These are phyloP conservation scores for Solanum habrochaites DNA, from an alignment of 257 asterid species.

Conservation along the genomic window DNA sequence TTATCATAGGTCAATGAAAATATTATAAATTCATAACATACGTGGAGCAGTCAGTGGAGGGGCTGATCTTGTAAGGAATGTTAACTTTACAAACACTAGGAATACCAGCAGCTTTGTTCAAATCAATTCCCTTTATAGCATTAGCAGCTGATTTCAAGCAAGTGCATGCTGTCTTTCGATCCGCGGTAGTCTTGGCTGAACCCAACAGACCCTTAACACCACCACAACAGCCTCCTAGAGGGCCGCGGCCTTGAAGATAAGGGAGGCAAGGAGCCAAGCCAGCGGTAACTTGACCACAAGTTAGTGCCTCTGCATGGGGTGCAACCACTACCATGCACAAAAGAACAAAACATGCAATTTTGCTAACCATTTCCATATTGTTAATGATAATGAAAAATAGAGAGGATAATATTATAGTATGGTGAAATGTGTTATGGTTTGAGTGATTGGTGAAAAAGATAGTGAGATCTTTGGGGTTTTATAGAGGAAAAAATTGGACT, in stretches of 20 bases:
- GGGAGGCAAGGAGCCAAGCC: not conserved
- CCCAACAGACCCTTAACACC: not conserved
- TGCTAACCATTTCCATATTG: not conserved
- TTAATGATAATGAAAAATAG: not conserved
- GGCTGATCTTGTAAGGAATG: conserved; percentile 13
- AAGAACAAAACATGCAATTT: not conserved
- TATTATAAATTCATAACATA: not conserved
- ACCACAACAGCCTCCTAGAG: not conserved
- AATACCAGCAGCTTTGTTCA: not conserved
- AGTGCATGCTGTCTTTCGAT: conserved; percentile 8
- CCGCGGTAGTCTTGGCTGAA: not conserved
- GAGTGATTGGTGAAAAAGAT: not conserved
- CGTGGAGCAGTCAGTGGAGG: conserved; percentile 11
- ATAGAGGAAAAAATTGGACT: not conserved
- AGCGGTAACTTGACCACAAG: not conserved
- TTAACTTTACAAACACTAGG: not conserved
- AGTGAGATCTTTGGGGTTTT: not conserved
- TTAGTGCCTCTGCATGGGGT: conserved; percentile 7
- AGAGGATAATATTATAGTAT: not conserved
- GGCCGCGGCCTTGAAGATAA: not conserved
- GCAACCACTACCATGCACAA: conserved; percentile 5
- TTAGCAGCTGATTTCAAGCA: conserved; percentile 1
- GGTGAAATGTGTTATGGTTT: not conserved
- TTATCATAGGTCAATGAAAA: not conserved
- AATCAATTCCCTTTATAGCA: not conserved